Conservation (phyloP, 352 stramenopile genomes). For the Pythium insidiosum region DNA sequence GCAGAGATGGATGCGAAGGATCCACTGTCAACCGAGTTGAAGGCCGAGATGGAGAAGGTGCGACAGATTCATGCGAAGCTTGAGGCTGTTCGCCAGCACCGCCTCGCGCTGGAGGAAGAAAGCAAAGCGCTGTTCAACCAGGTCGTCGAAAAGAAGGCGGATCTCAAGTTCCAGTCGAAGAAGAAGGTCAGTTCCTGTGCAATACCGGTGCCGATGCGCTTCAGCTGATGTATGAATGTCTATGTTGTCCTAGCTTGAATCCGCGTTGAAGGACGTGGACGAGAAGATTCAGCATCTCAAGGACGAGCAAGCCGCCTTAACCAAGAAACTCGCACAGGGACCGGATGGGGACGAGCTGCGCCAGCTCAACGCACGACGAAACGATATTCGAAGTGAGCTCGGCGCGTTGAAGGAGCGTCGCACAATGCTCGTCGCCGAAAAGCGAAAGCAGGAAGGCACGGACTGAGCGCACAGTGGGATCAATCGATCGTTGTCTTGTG, state of each 20-base stretch:
- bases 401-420: slow-evolving; percentile 76
- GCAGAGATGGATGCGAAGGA: slow-evolving; percentile 65
- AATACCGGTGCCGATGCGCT: background rate
- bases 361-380: slow-evolving; percentile 75
- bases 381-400: slow-evolving; percentile 81
- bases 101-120: slow-evolving; percentile 80
- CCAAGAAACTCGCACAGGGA: slow-evolving; percentile 65
- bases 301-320: slow-evolving; percentile 70
- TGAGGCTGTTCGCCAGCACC: slow-evolving; percentile 78
- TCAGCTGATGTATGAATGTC: background rate
- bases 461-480: slow-evolving; percentile 13
- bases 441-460: slow-evolving; percentile 72
- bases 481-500: background rate
- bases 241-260: slow-evolving; percentile 44
- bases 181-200: slow-evolving; percentile 43
- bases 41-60: slow-evolving; percentile 82
- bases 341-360: slow-evolving; percentile 71
- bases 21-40: slow-evolving; percentile 72
- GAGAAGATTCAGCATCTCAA: slow-evolving; percentile 77
- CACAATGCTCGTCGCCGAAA: slow-evolving; percentile 68
- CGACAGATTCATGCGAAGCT: slow-evolving; percentile 78
- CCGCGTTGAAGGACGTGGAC: slow-evolving; percentile 71
- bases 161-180: slow-evolving; percentile 86
- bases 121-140: slow-evolving; percentile 87
- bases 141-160: slow-evolving; percentile 85